Evolutionary conservation across 495 filamentous ascomycete genomes (phyloP).

Genomic region (Aspergillus asperescens): DNA sequence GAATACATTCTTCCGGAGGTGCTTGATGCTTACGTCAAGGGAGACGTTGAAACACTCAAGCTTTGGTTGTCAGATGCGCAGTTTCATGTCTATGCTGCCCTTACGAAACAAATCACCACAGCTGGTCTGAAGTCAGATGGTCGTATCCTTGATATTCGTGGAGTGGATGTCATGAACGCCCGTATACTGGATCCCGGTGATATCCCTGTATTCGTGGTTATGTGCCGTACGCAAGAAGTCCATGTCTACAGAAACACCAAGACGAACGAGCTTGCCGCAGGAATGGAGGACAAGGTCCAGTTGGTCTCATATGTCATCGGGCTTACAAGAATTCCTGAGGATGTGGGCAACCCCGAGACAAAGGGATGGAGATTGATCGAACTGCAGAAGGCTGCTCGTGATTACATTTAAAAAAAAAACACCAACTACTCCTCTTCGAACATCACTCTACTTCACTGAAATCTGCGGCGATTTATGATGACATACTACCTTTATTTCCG

Average conservation of each 20-base stretch:
- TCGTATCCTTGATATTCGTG: conserved; percentile 86
- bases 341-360: conserved; percentile 95
- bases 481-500: conserved; percentile 15
- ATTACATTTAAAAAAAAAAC: conserved; percentile 65
- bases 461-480: conserved; percentile 9
- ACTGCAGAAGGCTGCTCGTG: conserved; percentile 94
- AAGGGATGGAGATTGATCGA: conserved; percentile 95
- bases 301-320: conserved; percentile 97
- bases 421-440: background rate
- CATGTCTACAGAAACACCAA: conserved; percentile 94
- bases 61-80: conserved; percentile 94
- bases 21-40: conserved; percentile 95
- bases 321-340: conserved; percentile 85
- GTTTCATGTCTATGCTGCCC: conserved; percentile 86
- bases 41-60: conserved; percentile 83
- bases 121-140: conserved; percentile 92
- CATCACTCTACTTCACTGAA: conserved; percentile 2
- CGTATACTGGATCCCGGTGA: conserved; percentile 94
- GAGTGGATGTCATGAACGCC: conserved; percentile 85
- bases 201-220: conserved; percentile 94
- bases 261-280: conserved; percentile 82
- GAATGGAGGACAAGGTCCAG: conserved; percentile 98
- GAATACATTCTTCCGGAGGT: conserved; percentile 98
- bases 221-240: conserved; percentile 94
- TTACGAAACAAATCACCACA: conserved; percentile 90